These are phyloP conservation scores for Pascua guehoae DNA, from an alignment of 1,284 basidiomycete genomes.

Conservation along the genomic window DNA sequence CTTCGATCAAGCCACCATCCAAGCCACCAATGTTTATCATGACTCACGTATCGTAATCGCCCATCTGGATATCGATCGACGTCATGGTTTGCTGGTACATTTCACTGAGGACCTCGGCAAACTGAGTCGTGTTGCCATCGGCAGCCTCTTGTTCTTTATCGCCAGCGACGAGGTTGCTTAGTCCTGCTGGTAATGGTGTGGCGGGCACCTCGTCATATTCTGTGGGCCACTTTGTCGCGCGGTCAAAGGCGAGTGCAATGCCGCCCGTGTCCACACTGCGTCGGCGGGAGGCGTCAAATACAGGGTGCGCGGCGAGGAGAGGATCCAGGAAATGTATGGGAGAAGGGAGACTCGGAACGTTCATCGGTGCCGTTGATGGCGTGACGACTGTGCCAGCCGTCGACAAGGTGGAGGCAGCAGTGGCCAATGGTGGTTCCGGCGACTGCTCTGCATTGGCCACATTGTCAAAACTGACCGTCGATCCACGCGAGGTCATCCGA, in stretches of 20 bases:
- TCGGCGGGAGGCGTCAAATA: slow-evolving; percentile 45
- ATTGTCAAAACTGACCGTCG: background rate
- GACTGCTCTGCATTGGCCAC: background rate
- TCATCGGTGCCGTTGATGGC: too few relatives aligned
- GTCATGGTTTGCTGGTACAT: slow-evolving; percentile 74
- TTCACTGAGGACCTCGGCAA: slow-evolving; percentile 73
- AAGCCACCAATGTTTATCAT: background rate
- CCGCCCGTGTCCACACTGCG: slow-evolving; percentile 81
- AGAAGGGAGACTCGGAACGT: too few relatives aligned
- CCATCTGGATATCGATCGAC: slow-evolving; percentile 59
- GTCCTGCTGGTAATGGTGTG: background rate
- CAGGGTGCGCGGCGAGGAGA: background rate
- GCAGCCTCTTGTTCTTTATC: slow-evolving; percentile 45
- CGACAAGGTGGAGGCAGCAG: too few relatives aligned
- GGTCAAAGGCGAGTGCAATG: slow-evolving; percentile 68
- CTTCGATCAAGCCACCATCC: slow-evolving; percentile 28
- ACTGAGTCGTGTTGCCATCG: slow-evolving; percentile 53
- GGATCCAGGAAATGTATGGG: background rate
- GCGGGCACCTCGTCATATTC: slow-evolving; percentile 12
- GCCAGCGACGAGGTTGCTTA: slow-evolving; percentile 13
- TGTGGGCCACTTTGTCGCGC: slow-evolving; percentile 34
- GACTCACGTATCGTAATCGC: slow-evolving; percentile 44
- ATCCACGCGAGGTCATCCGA: slow-evolving; percentile 5
- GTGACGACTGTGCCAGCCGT: too few relatives aligned
- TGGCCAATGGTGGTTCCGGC: too few relatives aligned